Base-by-base conservation (phyloP, 177 flowering plant species). In the Vitis hybrid region DNA sequence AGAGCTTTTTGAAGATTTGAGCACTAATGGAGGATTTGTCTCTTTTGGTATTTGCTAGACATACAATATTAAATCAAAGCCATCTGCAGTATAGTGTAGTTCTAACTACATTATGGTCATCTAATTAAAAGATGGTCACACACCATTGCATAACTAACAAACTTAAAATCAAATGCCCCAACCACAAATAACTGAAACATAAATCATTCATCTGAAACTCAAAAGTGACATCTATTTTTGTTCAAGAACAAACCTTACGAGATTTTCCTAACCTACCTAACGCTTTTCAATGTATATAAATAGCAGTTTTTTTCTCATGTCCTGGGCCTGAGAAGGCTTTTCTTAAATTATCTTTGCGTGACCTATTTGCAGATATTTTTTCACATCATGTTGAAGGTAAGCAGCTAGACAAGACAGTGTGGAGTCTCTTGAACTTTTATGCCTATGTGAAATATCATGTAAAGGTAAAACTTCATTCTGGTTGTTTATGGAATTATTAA, bases 11-110 rank as follows among this genome's bases (percentile, higher is more conserved):
- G 76, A 86, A 72, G 98, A 92, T 67, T 78, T 94, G 73, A 90
- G 82, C 80, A 94, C 98, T 32, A 92, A 92, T 63, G 94, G 91
- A 70, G 97, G 98, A 40, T 94, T 92, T 77, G 86, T 94, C 66
- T 84, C 98, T 68, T 92, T 94, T 74, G 95, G 97, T 92, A 84
- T 35, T 0, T 32, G 50, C 18, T 50, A 30, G n/a, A 17, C 15
- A n/a, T n/a, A 48, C 27, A 21, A 24, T 30, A 7, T 35, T 58
- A 4, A 30, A 40, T 2, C n/a, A 4, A 13, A 13, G 15, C 57
- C n/a, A 52, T 52, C 27, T 30, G 17, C 10, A 15, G 15, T 35
- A 6, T 35, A 24, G 49, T 24, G 24, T 56, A 11, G 40, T 19
- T 56, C 35, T 19, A n/a, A 10, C 11, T 35, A 18, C 48, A 46